Base-by-base conservation (phyloP, 1,284 basidiomycete genomes). In the Thecaphora thlaspeos region DNA sequence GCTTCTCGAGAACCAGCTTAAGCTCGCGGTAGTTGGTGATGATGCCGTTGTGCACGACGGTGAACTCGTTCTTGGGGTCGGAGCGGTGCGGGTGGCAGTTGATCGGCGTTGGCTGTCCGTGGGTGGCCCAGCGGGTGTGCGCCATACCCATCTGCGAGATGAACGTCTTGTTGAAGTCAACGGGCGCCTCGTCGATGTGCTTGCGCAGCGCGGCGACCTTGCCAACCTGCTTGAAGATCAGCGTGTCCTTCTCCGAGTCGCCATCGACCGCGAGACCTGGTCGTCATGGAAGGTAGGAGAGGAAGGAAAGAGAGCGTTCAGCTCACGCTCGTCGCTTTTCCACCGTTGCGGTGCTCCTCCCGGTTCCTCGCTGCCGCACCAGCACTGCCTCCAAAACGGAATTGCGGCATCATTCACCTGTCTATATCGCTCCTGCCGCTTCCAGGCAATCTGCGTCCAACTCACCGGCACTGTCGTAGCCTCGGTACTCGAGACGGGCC, bases 71-170 rank as follows among this genome's bases (percentile, higher is more conserved):
- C 49, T 65, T 84, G 32, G 85, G 82, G 78, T 96, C 92, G 36
- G 89, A 90, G 70, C 88, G 87, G 78, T 97, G 87, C 56, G 95
- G 95, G 81, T 99, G 95, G 81, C 94, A 98, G 82, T 98, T 99
- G 73, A 84, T 79, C 48, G 87, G 84, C 26, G 87, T 88, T 3
- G 76, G 80, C 46, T 88, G 86, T 59, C 95, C 95, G 79, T 99
- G 95, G n/a, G 95, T 99, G 3, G 95, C 95, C 95, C 95, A 99
- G 64, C 95, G 91, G 17, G 95, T 99, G 83, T 99, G 95, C 23
- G 94, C 95, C 81, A 99, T 97, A 46, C 91, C 91, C 47, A 92
- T 91, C 81, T 96, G 93, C 47, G 87, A 87, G 55, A 91, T 79
- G 79, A 88, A 89, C 32, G 86, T 84, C 83, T 90, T 93, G 78